Percentiles rank a stretch among this genome's conserved stretches.
phyloP scores from a whole-genome alignment of 2,329 filamentous ascomycete species.

The Lecanosticta acicola region DNA sequence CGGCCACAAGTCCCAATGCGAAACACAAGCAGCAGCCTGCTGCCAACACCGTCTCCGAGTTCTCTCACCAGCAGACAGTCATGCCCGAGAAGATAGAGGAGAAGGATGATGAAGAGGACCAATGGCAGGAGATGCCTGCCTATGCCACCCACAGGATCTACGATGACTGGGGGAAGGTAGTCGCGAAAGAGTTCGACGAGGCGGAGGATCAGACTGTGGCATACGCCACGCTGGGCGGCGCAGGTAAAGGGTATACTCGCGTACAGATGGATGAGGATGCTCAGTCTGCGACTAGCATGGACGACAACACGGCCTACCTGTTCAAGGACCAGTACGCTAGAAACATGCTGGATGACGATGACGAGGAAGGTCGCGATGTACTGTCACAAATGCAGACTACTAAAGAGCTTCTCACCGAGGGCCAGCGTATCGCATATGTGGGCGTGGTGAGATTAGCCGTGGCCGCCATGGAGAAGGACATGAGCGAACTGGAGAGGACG shows the following conservation, averaged over 20 bases:
- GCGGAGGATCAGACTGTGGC: conserved; percentile 63
- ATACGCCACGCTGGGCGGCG: conserved; percentile 76
- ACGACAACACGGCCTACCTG: conserved; percentile 93
- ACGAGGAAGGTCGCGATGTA: conserved; percentile 72
- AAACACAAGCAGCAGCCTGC: conserved; percentile 19
- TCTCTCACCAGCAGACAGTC: conserved; percentile 78
- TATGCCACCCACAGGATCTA: conserved; percentile 92
- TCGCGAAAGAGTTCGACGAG: conserved; percentile 72
- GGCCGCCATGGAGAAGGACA: conserved; percentile 66
- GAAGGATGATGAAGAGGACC: conserved; percentile 57
- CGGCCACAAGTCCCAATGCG: conserved; percentile 10
- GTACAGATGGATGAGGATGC: conserved; percentile 95
- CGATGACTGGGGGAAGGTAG: conserved; percentile 81
- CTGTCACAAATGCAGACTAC: conserved; percentile 90
- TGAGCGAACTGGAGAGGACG: conserved; percentile 56
- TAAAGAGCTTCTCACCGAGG: conserved; percentile 90
- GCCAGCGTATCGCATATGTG: conserved; percentile 93
- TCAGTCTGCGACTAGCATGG: conserved; percentile 89
- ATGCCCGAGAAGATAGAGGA: conserved; percentile 40
- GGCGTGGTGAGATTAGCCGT: conserved; percentile 80
- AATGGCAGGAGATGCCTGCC: conserved; percentile 92
- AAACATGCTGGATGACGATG: conserved; percentile 52
- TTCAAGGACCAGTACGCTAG: conserved; percentile 69
- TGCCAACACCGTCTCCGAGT: conserved; percentile 60
- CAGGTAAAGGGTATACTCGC: conserved; percentile 89